Conservation (phyloP, 768 basidiomycete genomes). For the Lentinus brumalis region DNA sequence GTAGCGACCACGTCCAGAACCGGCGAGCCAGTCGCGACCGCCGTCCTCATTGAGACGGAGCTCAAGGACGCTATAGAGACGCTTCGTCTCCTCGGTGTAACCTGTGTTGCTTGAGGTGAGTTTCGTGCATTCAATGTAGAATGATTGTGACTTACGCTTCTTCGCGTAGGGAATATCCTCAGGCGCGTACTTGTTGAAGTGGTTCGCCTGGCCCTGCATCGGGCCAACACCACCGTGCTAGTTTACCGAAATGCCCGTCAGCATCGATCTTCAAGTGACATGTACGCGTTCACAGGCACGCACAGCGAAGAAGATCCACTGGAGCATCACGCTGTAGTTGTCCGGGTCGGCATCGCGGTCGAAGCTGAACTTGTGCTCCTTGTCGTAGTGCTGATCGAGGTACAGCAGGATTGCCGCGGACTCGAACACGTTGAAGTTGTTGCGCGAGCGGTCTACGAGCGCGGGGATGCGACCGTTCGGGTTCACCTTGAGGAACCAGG, state of each 20-base stretch:
- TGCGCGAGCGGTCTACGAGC: slow-evolving; percentile 59
- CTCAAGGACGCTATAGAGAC: slow-evolving; percentile 84
- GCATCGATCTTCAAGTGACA: background rate
- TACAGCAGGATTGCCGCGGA: slow-evolving; percentile 84
- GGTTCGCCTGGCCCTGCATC: slow-evolving; percentile 83
- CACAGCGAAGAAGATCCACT: slow-evolving; percentile 88
- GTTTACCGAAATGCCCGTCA: background rate
- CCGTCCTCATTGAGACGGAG: slow-evolving; percentile 57
- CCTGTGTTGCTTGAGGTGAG: slow-evolving; percentile 43
- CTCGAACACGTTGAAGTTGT: slow-evolving; percentile 73
- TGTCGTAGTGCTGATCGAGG: slow-evolving; percentile 80
- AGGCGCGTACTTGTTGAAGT: slow-evolving; percentile 66
- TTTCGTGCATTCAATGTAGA: background rate
- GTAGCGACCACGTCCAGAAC: slow-evolving; percentile 67
- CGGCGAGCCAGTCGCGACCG: slow-evolving; percentile 73
- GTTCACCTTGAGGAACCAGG: slow-evolving; percentile 76
- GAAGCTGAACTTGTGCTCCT: slow-evolving; percentile 69
- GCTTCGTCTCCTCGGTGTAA: slow-evolving; percentile 78
- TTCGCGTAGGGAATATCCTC: slow-evolving; percentile 72
- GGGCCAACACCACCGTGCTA: slow-evolving; percentile 83
- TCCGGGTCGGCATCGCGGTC: slow-evolving; percentile 52
- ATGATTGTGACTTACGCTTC: slow-evolving; percentile 46
- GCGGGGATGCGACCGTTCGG: slow-evolving; percentile 76
- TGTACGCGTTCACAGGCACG: slow-evolving; percentile 16
- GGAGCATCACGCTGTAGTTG: slow-evolving; percentile 69